phyloP scores from a whole-genome alignment of 1,284 basidiomycete genomes.

The Hortiboletus rubellus region DNA sequence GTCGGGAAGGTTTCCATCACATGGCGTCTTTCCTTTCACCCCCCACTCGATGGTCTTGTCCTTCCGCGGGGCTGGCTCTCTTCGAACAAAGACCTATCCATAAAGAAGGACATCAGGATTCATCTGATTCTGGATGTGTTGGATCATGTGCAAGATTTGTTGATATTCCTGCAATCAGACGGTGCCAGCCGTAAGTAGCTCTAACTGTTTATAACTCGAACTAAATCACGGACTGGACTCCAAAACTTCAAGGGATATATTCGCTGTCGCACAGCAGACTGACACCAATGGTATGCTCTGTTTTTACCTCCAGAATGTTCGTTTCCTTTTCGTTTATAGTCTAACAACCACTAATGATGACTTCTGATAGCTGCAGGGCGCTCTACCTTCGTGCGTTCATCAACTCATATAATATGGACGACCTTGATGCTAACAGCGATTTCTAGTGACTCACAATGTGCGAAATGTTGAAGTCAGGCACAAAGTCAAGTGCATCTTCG shows the following conservation, averaged over 20 bases:
- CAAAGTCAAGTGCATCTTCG: conserved; percentile 19
- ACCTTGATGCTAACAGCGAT: no score
- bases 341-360: neutral
- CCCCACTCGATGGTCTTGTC: conserved; percentile 42
- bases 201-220: no score
- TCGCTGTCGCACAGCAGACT: conserved; percentile 22
- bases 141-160: conserved; percentile 11
- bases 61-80: conserved; percentile 52
- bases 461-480: neutral
- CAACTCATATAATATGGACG: no score
- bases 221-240: neutral
- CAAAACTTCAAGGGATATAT: conserved; percentile 10
- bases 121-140: conserved; percentile 11
- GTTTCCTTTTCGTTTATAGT: neutral
- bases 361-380: conserved; percentile 22
- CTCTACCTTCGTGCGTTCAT: conserved; percentile 29
- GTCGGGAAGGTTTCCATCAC: conserved; percentile 40
- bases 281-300: conserved; percentile 20
- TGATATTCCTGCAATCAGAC: conserved; percentile 18
- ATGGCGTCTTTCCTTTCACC: conserved; percentile 21
- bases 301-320: conserved; percentile 33
- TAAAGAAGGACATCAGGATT: conserved; percentile 20
- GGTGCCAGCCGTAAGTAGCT: conserved; percentile 11
- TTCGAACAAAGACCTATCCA: conserved; percentile 27
- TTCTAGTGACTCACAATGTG: conserved; percentile 25